Evolutionary conservation across 352 stramenopile species (phyloP).

Genomic region (Globisporangium carolinianum): DNA sequence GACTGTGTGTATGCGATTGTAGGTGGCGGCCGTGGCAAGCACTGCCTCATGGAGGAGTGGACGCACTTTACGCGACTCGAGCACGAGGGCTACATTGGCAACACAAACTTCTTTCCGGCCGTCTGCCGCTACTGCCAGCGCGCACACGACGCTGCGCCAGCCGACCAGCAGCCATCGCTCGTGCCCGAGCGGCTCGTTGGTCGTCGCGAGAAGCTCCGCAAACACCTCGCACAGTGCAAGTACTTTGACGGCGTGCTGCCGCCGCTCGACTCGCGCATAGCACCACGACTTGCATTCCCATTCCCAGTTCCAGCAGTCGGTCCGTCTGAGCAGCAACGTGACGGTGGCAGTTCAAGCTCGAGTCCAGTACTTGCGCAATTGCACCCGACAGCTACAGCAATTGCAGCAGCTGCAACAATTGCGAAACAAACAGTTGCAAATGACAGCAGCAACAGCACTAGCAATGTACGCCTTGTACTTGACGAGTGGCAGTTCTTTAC

Average conservation of each 20-base stretch:
- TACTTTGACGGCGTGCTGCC: constrained; percentile 66
- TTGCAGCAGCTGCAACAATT: background rate
- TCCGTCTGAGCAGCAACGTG: background rate
- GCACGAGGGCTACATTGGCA: constrained; percentile 76
- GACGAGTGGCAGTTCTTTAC: constrained; percentile 81
- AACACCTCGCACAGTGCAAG: constrained; percentile 51
- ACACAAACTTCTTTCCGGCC: constrained; percentile 77
- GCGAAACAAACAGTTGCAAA: background rate
- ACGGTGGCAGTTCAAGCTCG: background rate
- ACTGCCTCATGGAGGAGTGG: constrained; percentile 84
- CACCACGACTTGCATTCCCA: background rate
- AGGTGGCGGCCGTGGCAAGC: constrained; percentile 48
- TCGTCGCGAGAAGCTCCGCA: constrained; percentile 72
- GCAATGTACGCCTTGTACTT: constrained; percentile 38
- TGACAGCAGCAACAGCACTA: background rate
- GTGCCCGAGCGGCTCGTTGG: constrained; percentile 64
- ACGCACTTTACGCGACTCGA: constrained; percentile 67
- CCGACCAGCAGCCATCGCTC: constrained; percentile 46
- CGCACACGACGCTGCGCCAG: constrained; percentile 44
- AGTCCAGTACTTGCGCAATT: background rate
- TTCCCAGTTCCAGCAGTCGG: background rate
- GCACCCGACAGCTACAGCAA: background rate
- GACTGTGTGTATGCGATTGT: background rate
- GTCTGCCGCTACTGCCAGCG: constrained; percentile 63
- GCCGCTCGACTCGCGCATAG: constrained; percentile 29